Conservation (phyloP, 1,139 yeast genomes). For the Pichia sp. region DNA sequence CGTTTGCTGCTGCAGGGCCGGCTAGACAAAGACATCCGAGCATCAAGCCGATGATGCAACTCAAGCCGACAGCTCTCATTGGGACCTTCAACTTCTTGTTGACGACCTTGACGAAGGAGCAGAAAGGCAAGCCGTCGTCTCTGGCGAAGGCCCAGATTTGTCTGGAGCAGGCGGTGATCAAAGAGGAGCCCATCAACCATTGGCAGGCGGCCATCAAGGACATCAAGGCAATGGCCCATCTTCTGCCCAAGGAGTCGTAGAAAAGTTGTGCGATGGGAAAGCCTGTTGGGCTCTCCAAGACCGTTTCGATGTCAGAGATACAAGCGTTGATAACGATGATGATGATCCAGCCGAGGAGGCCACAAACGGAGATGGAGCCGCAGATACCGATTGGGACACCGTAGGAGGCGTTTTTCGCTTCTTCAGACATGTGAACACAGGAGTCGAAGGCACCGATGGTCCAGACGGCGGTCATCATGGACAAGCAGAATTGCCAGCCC, state of each 20-base stretch:
- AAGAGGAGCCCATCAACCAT: slow-evolving; percentile 62
- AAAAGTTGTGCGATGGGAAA: slow-evolving; percentile 64
- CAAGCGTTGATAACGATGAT: slow-evolving; percentile 53
- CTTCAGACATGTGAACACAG: slow-evolving; percentile 71
- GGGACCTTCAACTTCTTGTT: slow-evolving; percentile 53
- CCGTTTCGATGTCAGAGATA: slow-evolving; percentile 45
- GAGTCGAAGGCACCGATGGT: slow-evolving; percentile 70
- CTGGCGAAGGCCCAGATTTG: slow-evolving; percentile 52
- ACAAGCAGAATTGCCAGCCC: slow-evolving; percentile 62
- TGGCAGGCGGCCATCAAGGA: slow-evolving; percentile 55
- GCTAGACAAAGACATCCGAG: slow-evolving; percentile 57
- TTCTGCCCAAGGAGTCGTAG: slow-evolving; percentile 60
- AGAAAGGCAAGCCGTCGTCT: slow-evolving; percentile 47
- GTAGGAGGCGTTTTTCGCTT: slow-evolving; percentile 58
- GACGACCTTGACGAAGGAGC: slow-evolving; percentile 48
- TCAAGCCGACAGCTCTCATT: slow-evolving; percentile 54
- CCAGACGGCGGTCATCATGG: slow-evolving; percentile 67
- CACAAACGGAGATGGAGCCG: slow-evolving; percentile 52
- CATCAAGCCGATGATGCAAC: slow-evolving; percentile 43
- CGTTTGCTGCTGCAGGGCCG: slow-evolving; percentile 55
- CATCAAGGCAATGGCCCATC: slow-evolving; percentile 68
- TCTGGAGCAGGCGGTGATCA: slow-evolving; percentile 47
- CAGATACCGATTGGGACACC: slow-evolving; percentile 68
- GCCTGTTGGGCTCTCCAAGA: slow-evolving; percentile 45
- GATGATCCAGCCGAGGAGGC: slow-evolving; percentile 57